Percentiles rank a stretch among this genome's conserved stretches.
phyloP scores from a whole-genome alignment of 2,329 filamentous ascomycete species.

The Pseudocercospora pini-densiflorae region DNA sequence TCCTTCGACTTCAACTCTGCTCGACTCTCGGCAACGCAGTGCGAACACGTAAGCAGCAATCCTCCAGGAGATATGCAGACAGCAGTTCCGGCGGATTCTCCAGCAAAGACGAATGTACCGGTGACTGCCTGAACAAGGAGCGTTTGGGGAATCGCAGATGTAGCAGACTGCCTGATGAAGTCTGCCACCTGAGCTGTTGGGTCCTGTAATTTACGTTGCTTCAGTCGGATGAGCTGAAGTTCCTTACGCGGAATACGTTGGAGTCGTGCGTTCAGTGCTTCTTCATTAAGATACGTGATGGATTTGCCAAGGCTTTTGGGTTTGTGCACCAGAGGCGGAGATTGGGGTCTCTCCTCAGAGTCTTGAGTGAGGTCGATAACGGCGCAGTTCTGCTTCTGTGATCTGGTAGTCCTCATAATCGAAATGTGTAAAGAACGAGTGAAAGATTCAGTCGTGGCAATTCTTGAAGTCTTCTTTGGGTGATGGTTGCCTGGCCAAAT shows the following conservation, averaged over 20 bases:
- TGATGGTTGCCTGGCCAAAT: constrained; percentile 1
- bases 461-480: background rate
- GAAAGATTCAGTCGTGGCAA: background rate
- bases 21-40: constrained; percentile 53
- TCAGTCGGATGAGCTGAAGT: constrained; percentile 10
- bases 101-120: constrained; percentile 52
- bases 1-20: constrained; percentile 41
- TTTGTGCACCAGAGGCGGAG: background rate
- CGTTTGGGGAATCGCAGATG: background rate
- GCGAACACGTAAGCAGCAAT: constrained; percentile 56
- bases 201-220: constrained; percentile 21
- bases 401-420: background rate
- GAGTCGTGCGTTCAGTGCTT: background rate
- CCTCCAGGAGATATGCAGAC: constrained; percentile 54
- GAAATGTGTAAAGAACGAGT: background rate
- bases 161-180: background rate
- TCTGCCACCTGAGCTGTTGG: constrained; percentile 14
- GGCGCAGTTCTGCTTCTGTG: background rate
- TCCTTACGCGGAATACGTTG: background rate
- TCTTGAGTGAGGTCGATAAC: background rate
- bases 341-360: background rate
- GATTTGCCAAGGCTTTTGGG: background rate
- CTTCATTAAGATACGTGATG: background rate
- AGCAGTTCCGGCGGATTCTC: constrained; percentile 57
- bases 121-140: constrained; percentile 17